phyloP scores from a whole-genome alignment of 257 asterid species.

The Marsdenia floribunda region DNA sequence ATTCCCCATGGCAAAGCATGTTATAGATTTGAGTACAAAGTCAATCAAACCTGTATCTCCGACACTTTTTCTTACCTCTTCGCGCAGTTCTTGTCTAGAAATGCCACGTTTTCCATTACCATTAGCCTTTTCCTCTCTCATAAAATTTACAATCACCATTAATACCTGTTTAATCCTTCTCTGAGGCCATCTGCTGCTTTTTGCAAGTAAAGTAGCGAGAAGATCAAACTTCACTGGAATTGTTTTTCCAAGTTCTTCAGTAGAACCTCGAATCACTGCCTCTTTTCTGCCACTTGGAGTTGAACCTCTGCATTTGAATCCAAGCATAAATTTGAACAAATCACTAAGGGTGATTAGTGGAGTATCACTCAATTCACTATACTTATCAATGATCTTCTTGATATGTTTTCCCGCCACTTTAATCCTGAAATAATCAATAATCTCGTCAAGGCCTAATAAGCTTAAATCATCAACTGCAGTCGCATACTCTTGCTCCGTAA shows the following conservation, averaged over 20 bases:
- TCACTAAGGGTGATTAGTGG: constrained; percentile 51
- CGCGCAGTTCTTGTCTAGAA: constrained; percentile 65
- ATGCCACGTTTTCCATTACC: constrained; percentile 26
- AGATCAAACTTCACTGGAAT: constrained; percentile 28
- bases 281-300: constrained; percentile 5
- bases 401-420: constrained; percentile 30
- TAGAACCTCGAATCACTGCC: not conserved
- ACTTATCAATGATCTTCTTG: constrained; percentile 33
- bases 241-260: constrained; percentile 1
- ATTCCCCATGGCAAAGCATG: constrained; percentile 45
- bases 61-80: constrained; percentile 48
- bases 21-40: constrained; percentile 71
- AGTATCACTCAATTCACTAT: constrained; percentile 37
- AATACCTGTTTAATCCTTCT: constrained; percentile 50
- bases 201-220: constrained; percentile 43
- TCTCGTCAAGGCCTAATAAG: constrained; percentile 39
- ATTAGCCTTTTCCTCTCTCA: constrained; percentile 38
- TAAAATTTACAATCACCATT: constrained; percentile 39
- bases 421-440: constrained; percentile 35
- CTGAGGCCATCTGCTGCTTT: constrained; percentile 65
- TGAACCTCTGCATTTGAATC: constrained; percentile 26
- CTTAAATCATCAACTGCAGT: constrained; percentile 37
- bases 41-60: constrained; percentile 94
- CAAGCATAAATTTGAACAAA: constrained; percentile 50
- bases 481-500: constrained; percentile 32